Percentiles rank a stretch among this genome's conserved stretches.
Conservation (phyloP, 2,329 filamentous ascomycete genomes). For the Diaporthe citriasiana region DNA sequence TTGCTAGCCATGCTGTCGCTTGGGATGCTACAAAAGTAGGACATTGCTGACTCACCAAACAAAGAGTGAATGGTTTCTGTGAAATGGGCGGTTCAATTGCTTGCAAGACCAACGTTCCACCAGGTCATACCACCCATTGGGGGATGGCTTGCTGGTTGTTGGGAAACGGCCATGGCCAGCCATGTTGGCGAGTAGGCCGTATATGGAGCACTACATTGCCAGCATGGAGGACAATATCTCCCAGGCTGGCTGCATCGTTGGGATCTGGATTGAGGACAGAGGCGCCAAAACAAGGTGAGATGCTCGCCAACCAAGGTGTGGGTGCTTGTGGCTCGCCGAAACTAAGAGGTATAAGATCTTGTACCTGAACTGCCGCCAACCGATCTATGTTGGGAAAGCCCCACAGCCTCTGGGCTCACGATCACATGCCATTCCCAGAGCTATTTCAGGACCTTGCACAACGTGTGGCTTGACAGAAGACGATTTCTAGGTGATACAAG, state of each 20-base stretch:
- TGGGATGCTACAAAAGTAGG: not conserved
- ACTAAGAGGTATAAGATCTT: slow-evolving; percentile 33
- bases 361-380: slow-evolving; percentile 16
- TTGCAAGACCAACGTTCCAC: not conserved
- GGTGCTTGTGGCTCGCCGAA: slow-evolving; percentile 8
- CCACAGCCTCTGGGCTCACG: not conserved
- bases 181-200: not conserved
- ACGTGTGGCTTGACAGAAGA: slow-evolving; percentile 38
- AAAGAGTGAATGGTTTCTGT: not conserved
- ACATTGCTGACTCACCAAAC: not conserved
- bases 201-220: not conserved
- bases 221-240: not conserved
- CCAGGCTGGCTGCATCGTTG: slow-evolving; percentile 19
- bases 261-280: not conserved
- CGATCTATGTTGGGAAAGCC: slow-evolving; percentile 36
- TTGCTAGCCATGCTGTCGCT: not conserved
- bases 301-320: slow-evolving; percentile 10
- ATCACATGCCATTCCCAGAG: slow-evolving; percentile 29
- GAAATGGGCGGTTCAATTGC: not conserved
- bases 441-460: slow-evolving; percentile 25
- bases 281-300: slow-evolving; percentile 14
- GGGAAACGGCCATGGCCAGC: not conserved
- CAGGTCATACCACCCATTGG: not conserved
- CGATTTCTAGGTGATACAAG: slow-evolving; percentile 22
- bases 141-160: not conserved